Base-by-base conservation (phyloP, 192 early-diverging fungal genomes). In the Chytriomyces sp. region DNA sequence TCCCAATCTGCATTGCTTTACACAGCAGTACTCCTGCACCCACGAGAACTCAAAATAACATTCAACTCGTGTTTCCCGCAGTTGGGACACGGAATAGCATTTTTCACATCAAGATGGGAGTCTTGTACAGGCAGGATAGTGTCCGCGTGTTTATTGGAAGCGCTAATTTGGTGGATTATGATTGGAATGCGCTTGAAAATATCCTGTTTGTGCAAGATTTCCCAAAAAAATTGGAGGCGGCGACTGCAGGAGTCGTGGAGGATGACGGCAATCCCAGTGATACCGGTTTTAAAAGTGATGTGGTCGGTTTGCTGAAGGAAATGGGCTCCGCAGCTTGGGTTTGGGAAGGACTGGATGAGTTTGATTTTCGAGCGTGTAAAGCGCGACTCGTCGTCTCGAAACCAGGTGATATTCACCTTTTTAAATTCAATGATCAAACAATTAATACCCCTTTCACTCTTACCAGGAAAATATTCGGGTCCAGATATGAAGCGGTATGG, bases 111-210 rank as follows among this genome's bases (percentile, higher is more conserved):
- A 81, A 81, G 65, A 44, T 82, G n/a, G n/a, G 70, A 44, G 44
- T 83, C 5, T 64, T 83, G 9, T 80, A 45, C 24, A 75, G 74
- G 57, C 59, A 64, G 20, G 47, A 45, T 5, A 78, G 49, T 53
- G 50, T 83, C 28, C 60, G 82, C 20, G 79, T 83, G n/a, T 79
- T 78, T 20, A 60, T 83, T 24, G 53, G 66, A 16, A 67, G 61
- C 13, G 82, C 82, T 45, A 83, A 83, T 75, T 59, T 83, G 61
- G 76, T 81, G 10, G 62, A 75, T 24, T 78, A 83, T 68, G 82
- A 83, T 69, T 83, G 82, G 82, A 59, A 78, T 23, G 7, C 23
- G 16, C 53, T 80, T 28, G 82, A 83, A 50, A 83, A 83, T 66
- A 72, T 83, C 7, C 50, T 78, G 5, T 69, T 66, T 20, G 7